Conservation (phyloP, 768 basidiomycete genomes). For the Rhodotorula diobovata region DNA sequence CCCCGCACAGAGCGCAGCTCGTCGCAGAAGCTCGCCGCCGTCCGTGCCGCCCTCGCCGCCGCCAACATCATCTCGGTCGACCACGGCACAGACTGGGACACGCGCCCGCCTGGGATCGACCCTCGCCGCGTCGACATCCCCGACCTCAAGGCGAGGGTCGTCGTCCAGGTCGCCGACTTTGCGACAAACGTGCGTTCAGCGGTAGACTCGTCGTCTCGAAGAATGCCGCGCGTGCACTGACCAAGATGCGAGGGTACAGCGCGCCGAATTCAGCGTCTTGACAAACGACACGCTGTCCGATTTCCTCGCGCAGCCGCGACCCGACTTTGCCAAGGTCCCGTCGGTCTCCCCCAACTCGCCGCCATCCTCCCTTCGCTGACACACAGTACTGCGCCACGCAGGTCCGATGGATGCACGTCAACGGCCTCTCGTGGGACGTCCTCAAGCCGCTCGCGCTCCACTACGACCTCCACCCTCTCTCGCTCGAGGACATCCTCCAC, state of each 20-base stretch:
- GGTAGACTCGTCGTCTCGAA: no score
- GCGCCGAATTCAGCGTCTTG: conserved; percentile 15
- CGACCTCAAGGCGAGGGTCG: neutral
- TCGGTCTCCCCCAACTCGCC: conserved; percentile 46
- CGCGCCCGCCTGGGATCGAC: conserved; percentile 22
- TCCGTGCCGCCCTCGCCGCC: conserved; percentile 5
- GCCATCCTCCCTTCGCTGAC: no score
- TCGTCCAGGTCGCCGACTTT: conserved; percentile 25
- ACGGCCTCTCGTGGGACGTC: conserved; percentile 67
- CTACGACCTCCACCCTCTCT: conserved; percentile 67
- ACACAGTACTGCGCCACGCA: conserved; percentile 61
- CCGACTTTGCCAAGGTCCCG: conserved; percentile 51
- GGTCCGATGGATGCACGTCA: conserved; percentile 71
- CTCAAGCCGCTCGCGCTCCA: conserved; percentile 63
- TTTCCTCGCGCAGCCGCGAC: conserved; percentile 8
- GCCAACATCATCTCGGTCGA: conserved; percentile 18
- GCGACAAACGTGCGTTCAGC: neutral
- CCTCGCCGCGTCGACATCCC: conserved; percentile 15
- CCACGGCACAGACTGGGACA: conserved; percentile 1
- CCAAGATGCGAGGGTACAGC: no score
- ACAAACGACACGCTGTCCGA: conserved; percentile 5
- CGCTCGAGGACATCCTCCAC: conserved; percentile 66
- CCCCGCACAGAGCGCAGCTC: neutral
- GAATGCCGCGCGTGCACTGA: no score
- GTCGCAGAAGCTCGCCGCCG: neutral